Evolutionary conservation across 1,139 yeast genomes (phyloP).

Genomic region (Trichomonascaceae sp.): DNA sequence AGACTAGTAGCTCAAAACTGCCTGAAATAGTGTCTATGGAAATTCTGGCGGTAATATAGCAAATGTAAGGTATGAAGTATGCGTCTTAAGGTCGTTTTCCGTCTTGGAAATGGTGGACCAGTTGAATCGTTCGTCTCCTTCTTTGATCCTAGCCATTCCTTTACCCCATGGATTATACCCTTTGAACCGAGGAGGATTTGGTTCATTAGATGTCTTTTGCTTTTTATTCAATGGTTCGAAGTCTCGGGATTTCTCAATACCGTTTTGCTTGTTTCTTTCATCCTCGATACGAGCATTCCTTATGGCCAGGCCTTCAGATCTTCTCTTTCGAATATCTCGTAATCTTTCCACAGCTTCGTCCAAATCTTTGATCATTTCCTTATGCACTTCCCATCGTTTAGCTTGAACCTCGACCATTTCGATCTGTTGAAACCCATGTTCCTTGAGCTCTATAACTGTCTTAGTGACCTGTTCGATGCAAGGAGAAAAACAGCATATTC

Average conservation of each 20-base stretch:
- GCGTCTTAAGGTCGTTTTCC: constrained; percentile 84
- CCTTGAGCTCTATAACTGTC: constrained; percentile 68
- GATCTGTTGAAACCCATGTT: constrained; percentile 77
- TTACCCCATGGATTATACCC: constrained; percentile 84
- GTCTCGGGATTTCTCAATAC: background rate
- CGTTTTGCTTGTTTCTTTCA: constrained; percentile 10
- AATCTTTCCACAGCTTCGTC: constrained; percentile 78
- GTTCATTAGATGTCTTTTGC: background rate
- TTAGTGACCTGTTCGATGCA: constrained; percentile 95
- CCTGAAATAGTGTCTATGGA: background rate
- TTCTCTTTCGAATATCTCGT: constrained; percentile 70
- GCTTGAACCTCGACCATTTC: constrained; percentile 93
- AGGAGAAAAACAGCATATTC: constrained; percentile 92
- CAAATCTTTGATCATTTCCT: constrained; percentile 76
- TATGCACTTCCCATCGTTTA: constrained; percentile 83
- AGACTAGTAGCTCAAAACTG: background rate
- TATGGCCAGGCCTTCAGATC: constrained; percentile 66
- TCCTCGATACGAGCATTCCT: constrained; percentile 36
- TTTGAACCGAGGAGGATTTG: constrained; percentile 6
- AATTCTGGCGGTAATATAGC: constrained; percentile 44
- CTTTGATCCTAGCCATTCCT: constrained; percentile 64
- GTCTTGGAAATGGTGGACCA: constrained; percentile 83
- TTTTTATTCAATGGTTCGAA: constrained; percentile 1
- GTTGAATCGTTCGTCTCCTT: constrained; percentile 72
- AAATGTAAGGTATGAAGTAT: constrained; percentile 90